Evolutionary conservation across 75 land plant species (phyloP), one percentile per base, ranked within the genome.

Genomic region (Cupressus sempervirens): DNA sequence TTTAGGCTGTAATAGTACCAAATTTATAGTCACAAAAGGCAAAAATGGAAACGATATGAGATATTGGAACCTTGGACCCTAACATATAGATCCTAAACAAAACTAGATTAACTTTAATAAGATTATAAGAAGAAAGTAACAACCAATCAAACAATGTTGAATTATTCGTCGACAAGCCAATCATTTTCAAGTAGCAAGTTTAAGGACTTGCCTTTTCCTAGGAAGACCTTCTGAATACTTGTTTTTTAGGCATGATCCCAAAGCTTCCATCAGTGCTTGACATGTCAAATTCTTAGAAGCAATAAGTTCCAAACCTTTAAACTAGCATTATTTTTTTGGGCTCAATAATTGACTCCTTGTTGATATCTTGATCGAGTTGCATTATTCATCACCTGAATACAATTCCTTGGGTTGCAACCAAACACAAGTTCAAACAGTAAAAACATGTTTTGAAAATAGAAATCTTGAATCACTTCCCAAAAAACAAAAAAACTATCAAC

Each of bases 171-270:
- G 43, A 35, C 15, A 3, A 84, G 16, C 15, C 36, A 41, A 36
- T 40, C 29, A 34, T 18, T 79, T 30, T 29, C 4, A 72, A 52
- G 43, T 32, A 8, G 26, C 41, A 77, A 52, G 29, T 76, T 72
- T 26, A 76, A 15, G 53, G 45, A 48, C 46, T 84, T 70, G 93
- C 98, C 98, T 93, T 86, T 96, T 95, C 13, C 99, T 98, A 81
- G 99, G 99, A 52, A 95, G 84, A 10, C 99, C 99, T 88, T 97
- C 99, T 40, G 99, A 97, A 81, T 97, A 97, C 88, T 97, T 97
- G 86, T 97, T 95, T 54, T 96, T 97, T 38, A 97, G 94, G 81
- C 95, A 92, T 30, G 94, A 93, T 38, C 99, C 99, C 65, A 94
- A 92, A 18, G 98, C 98, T 85, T 97, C 98, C 94, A 97, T 97